These are phyloP conservation scores for Saitozyma podzolica DNA, from an alignment of 768 basidiomycete species.

Conservation along the genomic window DNA sequence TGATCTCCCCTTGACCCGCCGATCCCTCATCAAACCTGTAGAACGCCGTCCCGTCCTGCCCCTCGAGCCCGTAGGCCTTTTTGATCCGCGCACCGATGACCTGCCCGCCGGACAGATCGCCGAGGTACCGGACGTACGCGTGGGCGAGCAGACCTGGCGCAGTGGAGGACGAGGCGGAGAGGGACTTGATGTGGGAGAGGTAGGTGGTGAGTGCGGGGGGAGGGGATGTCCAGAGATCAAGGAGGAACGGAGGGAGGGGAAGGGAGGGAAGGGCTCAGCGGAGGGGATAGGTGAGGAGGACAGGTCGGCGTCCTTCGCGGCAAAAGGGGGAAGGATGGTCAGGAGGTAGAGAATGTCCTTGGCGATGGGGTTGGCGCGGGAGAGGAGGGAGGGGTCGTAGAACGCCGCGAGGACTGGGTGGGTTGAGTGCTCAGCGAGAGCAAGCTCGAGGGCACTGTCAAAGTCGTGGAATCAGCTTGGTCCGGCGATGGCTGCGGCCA, in stretches of 20 bases:
- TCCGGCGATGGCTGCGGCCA: constrained; percentile 26
- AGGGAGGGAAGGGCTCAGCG: constrained; percentile 35
- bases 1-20: constrained; percentile 16
- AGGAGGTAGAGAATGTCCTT: constrained; percentile 69
- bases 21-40: constrained; percentile 60
- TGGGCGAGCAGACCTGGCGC: constrained; percentile 68
- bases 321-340: constrained; percentile 55
- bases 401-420: constrained; percentile 67
- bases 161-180: constrained; percentile 53
- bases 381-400: constrained; percentile 69
- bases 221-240: constrained; percentile 55
- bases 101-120: constrained; percentile 78
- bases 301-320: neutral
- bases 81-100: constrained; percentile 64
- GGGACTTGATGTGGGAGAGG: constrained; percentile 59
- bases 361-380: constrained; percentile 63
- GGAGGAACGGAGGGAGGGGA: constrained; percentile 56
- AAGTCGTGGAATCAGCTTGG: constrained; percentile 4
- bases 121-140: constrained; percentile 78
- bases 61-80: constrained; percentile 67
- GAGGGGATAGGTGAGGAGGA: neutral
- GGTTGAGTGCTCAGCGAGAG: constrained; percentile 57
- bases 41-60: constrained; percentile 63
- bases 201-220: constrained; percentile 62
- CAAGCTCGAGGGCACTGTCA: constrained; percentile 46